Base-by-base conservation (phyloP, 441 rosid genomes). In the Erysimum cheiri region DNA sequence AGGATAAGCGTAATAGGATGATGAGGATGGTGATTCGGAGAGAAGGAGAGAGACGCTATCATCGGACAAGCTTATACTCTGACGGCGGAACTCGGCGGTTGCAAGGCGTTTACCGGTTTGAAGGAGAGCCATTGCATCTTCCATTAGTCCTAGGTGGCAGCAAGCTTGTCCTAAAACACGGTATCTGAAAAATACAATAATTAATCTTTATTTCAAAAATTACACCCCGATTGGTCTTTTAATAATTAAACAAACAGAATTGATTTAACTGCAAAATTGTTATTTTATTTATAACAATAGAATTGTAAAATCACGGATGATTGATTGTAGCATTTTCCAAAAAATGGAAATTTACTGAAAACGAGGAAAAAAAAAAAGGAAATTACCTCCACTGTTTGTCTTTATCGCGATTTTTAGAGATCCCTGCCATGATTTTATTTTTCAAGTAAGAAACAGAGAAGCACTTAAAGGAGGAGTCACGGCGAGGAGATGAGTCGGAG, bases 81-180 rank as follows among this genome's bases (percentile, higher is more conserved):
- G 84, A 1, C 96, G 95, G 60, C 98, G 98, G 68, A 82, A 85
- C 32, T 93, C 97, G 24, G 89, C 97, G 1, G 88, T 81, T 11
- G 93, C 86, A 12, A 94, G 85, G 56, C 97, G 93, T 79, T 94
- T 94, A 0, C 97, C 97, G 56, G 96, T 89, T 67, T 92, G 97
- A 29, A 94, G 91, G 5, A 94, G 96, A 31, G 78, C 85, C 87
- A 94, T 69, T 7, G 97, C 97, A 71, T 94, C 98, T 76, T 94
- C 98, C 98, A 94, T 89, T 11, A 91, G 74, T 60, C 98, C 97
- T 11, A 94, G 73, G 71, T 91, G 93, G 72, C 91, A 85, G 64
- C 98, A 94, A 8, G 98, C 98, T 81, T 89, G 92, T 48, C 98
- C 98, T 13, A 94, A 64, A 22, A 91, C 86, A 80, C 77, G 71